Conservation (phyloP, 768 basidiomycete species). For the Phylloporus rhodoxanthus region DNA sequence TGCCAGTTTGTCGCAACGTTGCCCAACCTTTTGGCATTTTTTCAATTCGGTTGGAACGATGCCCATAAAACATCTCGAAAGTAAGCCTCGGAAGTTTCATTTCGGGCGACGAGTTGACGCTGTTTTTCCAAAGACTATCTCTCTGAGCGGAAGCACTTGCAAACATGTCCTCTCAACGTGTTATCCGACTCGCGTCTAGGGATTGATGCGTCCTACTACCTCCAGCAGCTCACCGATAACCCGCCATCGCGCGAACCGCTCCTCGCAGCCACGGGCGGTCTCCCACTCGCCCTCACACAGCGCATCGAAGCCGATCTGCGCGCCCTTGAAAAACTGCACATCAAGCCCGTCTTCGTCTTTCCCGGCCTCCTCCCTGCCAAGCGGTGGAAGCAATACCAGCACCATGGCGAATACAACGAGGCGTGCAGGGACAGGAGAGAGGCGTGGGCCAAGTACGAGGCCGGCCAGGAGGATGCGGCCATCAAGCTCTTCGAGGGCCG, state of each 20-base stretch:
- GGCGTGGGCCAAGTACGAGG: constrained; percentile 93
- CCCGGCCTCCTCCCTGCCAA: constrained; percentile 79
- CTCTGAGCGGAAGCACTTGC: constrained; percentile 80
- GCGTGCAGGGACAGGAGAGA: constrained; percentile 71
- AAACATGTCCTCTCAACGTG: constrained; percentile 72
- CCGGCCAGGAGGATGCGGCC: constrained; percentile 84
- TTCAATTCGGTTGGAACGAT: constrained; percentile 35
- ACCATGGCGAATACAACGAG: constrained; percentile 53
- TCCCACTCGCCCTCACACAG: constrained; percentile 80
- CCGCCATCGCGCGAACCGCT: constrained; percentile 82
- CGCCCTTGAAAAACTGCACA: constrained; percentile 80
- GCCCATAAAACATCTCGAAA: constrained; percentile 82
- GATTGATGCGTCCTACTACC: constrained; percentile 91
- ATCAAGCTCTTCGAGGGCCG: constrained; percentile 78
- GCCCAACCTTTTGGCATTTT: constrained; percentile 10
- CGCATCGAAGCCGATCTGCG: constrained; percentile 92
- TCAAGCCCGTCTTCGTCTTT: constrained; percentile 99
- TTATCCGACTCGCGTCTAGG: constrained; percentile 91
- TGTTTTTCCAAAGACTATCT: constrained; percentile 56
- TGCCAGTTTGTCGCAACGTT: too few relatives aligned
- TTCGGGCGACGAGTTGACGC: not conserved
- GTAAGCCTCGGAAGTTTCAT: constrained; percentile 37
- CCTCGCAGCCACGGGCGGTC: constrained; percentile 90
- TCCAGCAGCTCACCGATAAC: constrained; percentile 69
- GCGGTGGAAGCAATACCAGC: constrained; percentile 53